Evolutionary conservation across 1,284 basidiomycete species (phyloP), one percentile per base, ranked within the genome.

Genomic region (Microbotryum scabiosae): DNA sequence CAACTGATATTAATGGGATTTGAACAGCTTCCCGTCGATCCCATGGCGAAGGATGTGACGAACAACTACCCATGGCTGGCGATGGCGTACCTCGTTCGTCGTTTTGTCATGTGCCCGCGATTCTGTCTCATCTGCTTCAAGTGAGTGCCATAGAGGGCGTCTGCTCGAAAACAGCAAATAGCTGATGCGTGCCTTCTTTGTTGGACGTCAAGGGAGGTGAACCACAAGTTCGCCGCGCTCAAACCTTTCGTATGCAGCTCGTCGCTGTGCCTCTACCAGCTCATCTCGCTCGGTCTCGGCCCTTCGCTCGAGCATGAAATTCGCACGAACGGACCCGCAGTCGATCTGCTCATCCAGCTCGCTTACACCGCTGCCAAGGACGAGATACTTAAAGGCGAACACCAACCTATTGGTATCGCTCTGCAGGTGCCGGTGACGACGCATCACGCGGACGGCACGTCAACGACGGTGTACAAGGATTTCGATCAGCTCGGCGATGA

Each of bases 331-430:
- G 16, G 57, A 20, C 18, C 62, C 18, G 59, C 64, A 7, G 67
- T 70, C 59, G 68, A 70, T 30, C 60, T 70, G n/a, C 64, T 70
- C 43, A 57, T 67, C 44, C 64, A 66, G 57, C 67, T 70, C 45
- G 51, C 59, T 23, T 70, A 62, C 57, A 48, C 59, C 14, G 51
- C 59, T 7, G 64, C 64, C 32, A 62, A 55, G 32, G 68, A 70
- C 46, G 23, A 54, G 20, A 48, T 50, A 4, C 43, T 68, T 26
- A 66, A 59, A 30, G 65, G 45, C 44, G 59, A 61, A 4, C 26
- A 53, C 2, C 51, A 62, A 21, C 68, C 68, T 8, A 48, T 18
- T 2, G 68, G 67, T 5, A 56, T 70, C 43, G 45, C 23, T 21
- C 62, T 70, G 26, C 23, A 62, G 41, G 68, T 67, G 0, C 66